phyloP scores from a whole-genome alignment of 139 green algal species.

The Volvox reticuliferus region DNA sequence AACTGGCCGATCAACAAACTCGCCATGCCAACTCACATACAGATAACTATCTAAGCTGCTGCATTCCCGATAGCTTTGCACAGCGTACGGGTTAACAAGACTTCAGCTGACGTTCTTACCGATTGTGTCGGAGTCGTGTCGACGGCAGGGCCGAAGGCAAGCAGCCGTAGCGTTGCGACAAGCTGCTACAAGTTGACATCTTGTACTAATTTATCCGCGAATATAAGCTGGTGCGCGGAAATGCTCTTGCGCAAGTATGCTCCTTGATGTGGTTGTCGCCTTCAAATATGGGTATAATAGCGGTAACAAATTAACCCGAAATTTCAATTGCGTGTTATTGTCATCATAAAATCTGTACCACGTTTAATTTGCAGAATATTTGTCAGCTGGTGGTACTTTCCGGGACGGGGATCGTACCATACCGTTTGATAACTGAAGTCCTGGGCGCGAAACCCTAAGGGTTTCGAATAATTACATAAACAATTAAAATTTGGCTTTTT shows the following conservation, averaged over 20 bases:
- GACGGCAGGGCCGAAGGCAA: neutral
- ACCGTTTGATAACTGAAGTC: too few relatives aligned
- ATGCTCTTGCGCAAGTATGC: too few relatives aligned
- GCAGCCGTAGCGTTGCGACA: neutral
- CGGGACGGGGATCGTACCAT: too few relatives aligned
- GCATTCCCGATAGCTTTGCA: neutral
- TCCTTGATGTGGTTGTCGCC: too few relatives aligned
- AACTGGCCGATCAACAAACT: neutral
- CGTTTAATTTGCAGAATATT: too few relatives aligned
- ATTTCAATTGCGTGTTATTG: too few relatives aligned
- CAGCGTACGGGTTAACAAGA: neutral
- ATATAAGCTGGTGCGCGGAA: too few relatives aligned
- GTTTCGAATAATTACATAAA: neutral
- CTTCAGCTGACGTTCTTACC: neutral
- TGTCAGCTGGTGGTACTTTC: too few relatives aligned
- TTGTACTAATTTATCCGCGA: neutral
- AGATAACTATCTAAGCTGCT: neutral
- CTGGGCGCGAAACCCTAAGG: neutral
- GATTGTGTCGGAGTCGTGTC: neutral
- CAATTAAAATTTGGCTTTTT: neutral
- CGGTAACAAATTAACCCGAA: too few relatives aligned
- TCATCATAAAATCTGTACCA: too few relatives aligned
- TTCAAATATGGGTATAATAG: too few relatives aligned
- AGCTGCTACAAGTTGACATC: neutral
- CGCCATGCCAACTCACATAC: neutral